phyloP scores from a whole-genome alignment of 306 rosid genomes.

The Pueraria montana region DNA sequence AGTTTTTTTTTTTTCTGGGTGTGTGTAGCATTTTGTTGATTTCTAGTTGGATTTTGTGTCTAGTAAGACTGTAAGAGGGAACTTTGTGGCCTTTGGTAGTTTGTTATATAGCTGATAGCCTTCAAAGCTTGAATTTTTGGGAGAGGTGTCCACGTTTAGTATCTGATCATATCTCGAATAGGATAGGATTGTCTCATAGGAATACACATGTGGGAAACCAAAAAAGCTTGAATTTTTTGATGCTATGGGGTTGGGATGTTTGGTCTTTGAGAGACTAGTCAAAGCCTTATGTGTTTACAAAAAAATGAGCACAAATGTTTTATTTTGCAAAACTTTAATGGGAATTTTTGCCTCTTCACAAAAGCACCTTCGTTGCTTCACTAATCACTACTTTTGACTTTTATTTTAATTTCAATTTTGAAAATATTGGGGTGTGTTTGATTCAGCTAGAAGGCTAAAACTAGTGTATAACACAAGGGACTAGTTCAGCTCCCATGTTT shows the following conservation, averaged over 20 bases:
- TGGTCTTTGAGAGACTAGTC: neutral
- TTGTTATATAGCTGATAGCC: neutral
- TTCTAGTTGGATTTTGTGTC: neutral
- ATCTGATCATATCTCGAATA: neutral
- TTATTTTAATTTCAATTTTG: conserved; percentile 2
- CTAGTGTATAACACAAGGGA: neutral
- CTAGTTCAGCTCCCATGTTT: neutral
- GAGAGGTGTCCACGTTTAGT: neutral
- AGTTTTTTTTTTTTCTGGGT: neutral
- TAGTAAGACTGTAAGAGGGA: neutral
- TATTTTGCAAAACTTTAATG: neutral
- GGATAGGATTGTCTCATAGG: neutral
- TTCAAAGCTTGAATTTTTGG: conserved; percentile 4
- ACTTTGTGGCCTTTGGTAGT: neutral
- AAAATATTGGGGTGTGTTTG: neutral
- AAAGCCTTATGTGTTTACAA: neutral
- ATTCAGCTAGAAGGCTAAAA: neutral
- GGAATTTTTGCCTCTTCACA: neutral
- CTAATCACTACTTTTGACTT: neutral
- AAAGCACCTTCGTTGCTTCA: conserved; percentile 29
- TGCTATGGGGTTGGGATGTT: conserved; percentile 1
- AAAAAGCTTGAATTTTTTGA: neutral
- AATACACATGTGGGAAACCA: neutral
- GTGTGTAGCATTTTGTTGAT: neutral
- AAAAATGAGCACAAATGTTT: neutral